These are phyloP conservation scores for Tothia fuscella DNA, from an alignment of 2,329 filamentous ascomycete genomes.

Conservation along the genomic window DNA sequence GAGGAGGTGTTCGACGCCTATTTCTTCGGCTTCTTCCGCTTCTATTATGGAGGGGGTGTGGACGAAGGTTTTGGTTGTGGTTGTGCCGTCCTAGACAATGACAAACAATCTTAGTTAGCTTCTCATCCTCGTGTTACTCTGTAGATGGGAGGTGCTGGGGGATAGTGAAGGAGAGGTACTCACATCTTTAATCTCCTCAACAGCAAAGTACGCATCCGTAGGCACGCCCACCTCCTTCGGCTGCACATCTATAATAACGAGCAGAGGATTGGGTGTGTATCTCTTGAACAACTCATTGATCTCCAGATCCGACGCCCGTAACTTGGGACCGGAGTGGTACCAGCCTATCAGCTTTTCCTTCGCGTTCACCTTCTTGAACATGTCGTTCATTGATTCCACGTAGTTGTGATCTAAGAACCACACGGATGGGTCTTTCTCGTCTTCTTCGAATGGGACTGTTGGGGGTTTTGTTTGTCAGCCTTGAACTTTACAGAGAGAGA, in stretches of 20 bases:
- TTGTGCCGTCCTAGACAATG: constrained; percentile 80
- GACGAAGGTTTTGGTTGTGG: constrained; percentile 92
- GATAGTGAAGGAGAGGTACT: constrained; percentile 23
- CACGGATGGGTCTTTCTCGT: constrained; percentile 95
- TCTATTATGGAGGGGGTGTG: constrained; percentile 98
- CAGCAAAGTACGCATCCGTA: constrained; percentile 96
- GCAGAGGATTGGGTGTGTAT: constrained; percentile 90
- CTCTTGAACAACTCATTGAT: constrained; percentile 99
- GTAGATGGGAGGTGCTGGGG: too few species aligned
- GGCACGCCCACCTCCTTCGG: constrained; percentile 96
- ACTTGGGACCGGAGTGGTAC: constrained; percentile 97
- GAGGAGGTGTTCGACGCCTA: constrained; percentile 93
- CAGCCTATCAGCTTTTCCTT: constrained; percentile 97
- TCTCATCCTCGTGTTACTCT: background rate
- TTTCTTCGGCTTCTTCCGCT: constrained; percentile 97
- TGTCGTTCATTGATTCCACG: constrained; percentile 98
- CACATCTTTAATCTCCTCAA: constrained; percentile 99
- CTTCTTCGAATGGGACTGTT: constrained; percentile 92
- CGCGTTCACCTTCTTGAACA: constrained; percentile 99
- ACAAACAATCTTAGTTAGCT: constrained; percentile 1
- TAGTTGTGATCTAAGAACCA: constrained; percentile 99
- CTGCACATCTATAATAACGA: constrained; percentile 97
- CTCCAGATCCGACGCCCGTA: constrained; percentile 90
- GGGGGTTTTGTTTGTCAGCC: background rate
- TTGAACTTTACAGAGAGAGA: constrained; percentile 7